A percentile compares a stretch with the other conserved stretches of the same genome.
These are phyloP conservation scores for Desmodesmus armatus DNA, from an alignment of 139 green algal genomes.

Conservation along the genomic window DNA sequence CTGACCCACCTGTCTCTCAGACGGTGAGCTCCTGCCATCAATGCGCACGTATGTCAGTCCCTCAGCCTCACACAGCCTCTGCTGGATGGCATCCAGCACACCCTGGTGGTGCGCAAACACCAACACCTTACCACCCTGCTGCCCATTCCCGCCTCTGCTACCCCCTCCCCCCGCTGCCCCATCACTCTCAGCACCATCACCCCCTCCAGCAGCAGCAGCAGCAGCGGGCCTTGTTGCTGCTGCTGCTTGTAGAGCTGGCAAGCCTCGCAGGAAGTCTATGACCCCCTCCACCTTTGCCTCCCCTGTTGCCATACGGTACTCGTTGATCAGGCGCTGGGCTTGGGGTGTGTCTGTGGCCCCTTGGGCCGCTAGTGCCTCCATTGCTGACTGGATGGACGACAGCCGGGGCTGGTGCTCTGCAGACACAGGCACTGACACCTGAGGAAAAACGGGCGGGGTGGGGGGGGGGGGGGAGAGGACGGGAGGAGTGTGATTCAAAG, in stretches of 20 bases:
- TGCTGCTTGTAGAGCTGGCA: conserved; percentile 51
- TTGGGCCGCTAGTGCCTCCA: not conserved
- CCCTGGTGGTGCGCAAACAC: conserved; percentile 76
- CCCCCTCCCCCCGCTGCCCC: not conserved
- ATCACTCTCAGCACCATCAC: not conserved
- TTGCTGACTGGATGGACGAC: not conserved
- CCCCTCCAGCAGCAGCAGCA: not conserved
- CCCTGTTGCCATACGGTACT: conserved; percentile 29
- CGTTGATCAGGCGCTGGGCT: conserved; percentile 35
- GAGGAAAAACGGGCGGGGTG: too few species aligned
- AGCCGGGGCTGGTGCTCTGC: not conserved
- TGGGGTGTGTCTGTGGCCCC: conserved; percentile 3
- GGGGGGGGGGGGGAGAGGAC: too few species aligned
- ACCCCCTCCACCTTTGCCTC: conserved; percentile 52
- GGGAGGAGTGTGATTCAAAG: too few species aligned
- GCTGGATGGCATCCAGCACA: conserved; percentile 56
- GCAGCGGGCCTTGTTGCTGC: not conserved
- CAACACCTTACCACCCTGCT: conserved; percentile 64
- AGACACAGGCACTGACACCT: not conserved
- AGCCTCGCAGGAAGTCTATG: conserved; percentile 49
- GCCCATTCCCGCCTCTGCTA: too few species aligned
- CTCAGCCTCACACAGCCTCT: conserved; percentile 8
- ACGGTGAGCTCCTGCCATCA: conserved; percentile 53
- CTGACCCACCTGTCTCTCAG: too few species aligned
- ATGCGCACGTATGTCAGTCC: conserved; percentile 59